phyloP scores from a whole-genome alignment of 805 yeast genomes.

The Cyberlindnera euphorbiiphila region DNA sequence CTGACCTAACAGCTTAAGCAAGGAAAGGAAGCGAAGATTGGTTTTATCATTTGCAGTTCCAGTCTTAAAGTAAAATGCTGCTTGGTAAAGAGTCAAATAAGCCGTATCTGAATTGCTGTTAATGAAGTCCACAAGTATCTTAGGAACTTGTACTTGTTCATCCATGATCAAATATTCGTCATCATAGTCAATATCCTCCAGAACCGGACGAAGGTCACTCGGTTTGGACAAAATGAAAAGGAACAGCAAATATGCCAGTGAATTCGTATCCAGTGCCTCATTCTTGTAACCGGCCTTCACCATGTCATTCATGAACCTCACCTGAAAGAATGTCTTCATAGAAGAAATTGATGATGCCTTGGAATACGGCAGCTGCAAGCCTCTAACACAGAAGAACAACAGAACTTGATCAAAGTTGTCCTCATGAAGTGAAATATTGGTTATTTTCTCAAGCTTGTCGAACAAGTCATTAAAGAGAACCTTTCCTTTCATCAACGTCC shows the following conservation, averaged over 20 bases:
- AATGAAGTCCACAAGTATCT: constrained; percentile 31
- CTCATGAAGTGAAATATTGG: constrained; percentile 36
- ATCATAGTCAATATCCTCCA: constrained; percentile 35
- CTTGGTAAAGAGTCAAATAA: constrained; percentile 33
- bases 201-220: constrained; percentile 32
- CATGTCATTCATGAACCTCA: constrained; percentile 37
- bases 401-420: constrained; percentile 51
- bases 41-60: constrained; percentile 34
- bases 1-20: constrained; percentile 31
- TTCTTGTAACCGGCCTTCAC: constrained; percentile 9
- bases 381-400: constrained; percentile 47
- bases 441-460: constrained; percentile 38
- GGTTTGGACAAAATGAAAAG: constrained; percentile 34
- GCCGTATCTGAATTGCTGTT: constrained; percentile 29
- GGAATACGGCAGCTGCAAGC: constrained; percentile 55
- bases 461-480: constrained; percentile 39
- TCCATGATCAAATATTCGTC: constrained; percentile 31
- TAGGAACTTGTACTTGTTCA: constrained; percentile 37
- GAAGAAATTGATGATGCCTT: constrained; percentile 45
- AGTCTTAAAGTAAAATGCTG: constrained; percentile 31
- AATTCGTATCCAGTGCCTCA: constrained; percentile 6
- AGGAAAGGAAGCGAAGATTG: constrained; percentile 31
- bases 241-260: constrained; percentile 30
- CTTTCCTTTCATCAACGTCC: constrained; percentile 28
- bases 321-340: constrained; percentile 40